These are phyloP conservation scores for Nicotiana noctiflora DNA, from an alignment of 257 asterid genomes.

Conservation along the genomic window DNA sequence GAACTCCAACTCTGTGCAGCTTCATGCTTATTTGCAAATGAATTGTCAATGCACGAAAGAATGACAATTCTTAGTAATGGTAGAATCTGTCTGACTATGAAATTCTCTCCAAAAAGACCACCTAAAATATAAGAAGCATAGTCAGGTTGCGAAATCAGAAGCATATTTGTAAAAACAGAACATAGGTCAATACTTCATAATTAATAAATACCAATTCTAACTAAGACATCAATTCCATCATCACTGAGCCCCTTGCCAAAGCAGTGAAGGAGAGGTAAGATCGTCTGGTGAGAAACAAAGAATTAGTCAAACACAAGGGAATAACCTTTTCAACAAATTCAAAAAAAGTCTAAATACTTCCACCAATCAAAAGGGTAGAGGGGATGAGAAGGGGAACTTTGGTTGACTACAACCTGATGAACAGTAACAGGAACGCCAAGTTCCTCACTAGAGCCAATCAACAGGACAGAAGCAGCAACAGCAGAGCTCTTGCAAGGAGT, in stretches of 20 bases:
- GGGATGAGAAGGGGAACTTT: neutral
- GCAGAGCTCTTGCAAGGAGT: slow-evolving; percentile 68
- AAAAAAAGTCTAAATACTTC: neutral
- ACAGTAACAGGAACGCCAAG: slow-evolving; percentile 89
- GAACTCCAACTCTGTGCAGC: slow-evolving; percentile 81
- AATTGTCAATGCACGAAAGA: slow-evolving; percentile 52
- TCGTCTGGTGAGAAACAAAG: slow-evolving; percentile 50
- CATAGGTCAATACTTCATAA: neutral
- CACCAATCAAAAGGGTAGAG: neutral
- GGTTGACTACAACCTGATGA: slow-evolving; percentile 59
- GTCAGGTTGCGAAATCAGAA: slow-evolving; percentile 12
- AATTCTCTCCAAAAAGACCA: slow-evolving; percentile 72
- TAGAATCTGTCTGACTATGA: slow-evolving; percentile 65
- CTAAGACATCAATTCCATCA: slow-evolving; percentile 80
- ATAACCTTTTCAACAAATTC: neutral
- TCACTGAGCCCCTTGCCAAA: slow-evolving; percentile 90
- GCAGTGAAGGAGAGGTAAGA: slow-evolving; percentile 77
- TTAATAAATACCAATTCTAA: slow-evolving; percentile 69
- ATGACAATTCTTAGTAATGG: slow-evolving; percentile 57
- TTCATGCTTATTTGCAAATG: slow-evolving; percentile 55
- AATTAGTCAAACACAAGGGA: slow-evolving; percentile 9
- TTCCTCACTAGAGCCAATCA: slow-evolving; percentile 94
- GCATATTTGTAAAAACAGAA: neutral
- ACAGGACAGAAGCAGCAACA: slow-evolving; percentile 83
- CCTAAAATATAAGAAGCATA: slow-evolving; percentile 44